phyloP scores from a whole-genome alignment of 2,329 filamentous ascomycete species.

The Aspergillus piperis region DNA sequence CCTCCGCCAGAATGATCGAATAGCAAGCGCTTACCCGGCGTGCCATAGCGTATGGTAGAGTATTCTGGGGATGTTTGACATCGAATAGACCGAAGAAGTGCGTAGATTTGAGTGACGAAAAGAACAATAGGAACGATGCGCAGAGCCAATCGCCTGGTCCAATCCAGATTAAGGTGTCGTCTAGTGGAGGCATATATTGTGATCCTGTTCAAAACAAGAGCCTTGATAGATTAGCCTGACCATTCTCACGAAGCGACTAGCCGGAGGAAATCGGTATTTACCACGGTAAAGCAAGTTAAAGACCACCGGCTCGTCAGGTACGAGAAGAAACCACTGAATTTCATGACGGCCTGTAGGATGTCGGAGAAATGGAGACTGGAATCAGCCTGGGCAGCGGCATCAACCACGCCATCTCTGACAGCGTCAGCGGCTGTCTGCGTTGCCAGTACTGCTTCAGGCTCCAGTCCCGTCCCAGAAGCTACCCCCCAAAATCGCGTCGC shows the following conservation, averaged over 20 bases:
- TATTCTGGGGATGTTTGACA: slow-evolving; percentile 85
- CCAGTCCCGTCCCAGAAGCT: slow-evolving; percentile 24
- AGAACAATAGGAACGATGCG: slow-evolving; percentile 71
- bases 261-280: slow-evolving; percentile 34
- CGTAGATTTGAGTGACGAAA: slow-evolving; percentile 67
- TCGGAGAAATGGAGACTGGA: slow-evolving; percentile 44
- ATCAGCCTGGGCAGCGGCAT: slow-evolving; percentile 32
- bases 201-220: slow-evolving; percentile 84
- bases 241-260: too few relatives aligned
- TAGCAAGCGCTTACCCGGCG: slow-evolving; percentile 63
- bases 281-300: slow-evolving; percentile 78
- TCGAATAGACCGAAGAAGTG: slow-evolving; percentile 78
- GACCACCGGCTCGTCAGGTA: slow-evolving; percentile 95
- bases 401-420: slow-evolving; percentile 35
- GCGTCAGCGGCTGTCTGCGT: slow-evolving; percentile 40
- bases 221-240: slow-evolving; percentile 46
- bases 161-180: slow-evolving; percentile 73
- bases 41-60: slow-evolving; percentile 68
- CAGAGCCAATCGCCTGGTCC: slow-evolving; percentile 69
- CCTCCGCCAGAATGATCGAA: slow-evolving; percentile 72
- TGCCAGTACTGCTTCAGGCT: slow-evolving; percentile 43
- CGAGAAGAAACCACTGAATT: slow-evolving; percentile 81
- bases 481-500: slow-evolving; percentile 27
- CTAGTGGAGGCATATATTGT: slow-evolving; percentile 91
- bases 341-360: slow-evolving; percentile 59